phyloP scores from a whole-genome alignment of 805 yeast species.

The Candida silvatica region DNA sequence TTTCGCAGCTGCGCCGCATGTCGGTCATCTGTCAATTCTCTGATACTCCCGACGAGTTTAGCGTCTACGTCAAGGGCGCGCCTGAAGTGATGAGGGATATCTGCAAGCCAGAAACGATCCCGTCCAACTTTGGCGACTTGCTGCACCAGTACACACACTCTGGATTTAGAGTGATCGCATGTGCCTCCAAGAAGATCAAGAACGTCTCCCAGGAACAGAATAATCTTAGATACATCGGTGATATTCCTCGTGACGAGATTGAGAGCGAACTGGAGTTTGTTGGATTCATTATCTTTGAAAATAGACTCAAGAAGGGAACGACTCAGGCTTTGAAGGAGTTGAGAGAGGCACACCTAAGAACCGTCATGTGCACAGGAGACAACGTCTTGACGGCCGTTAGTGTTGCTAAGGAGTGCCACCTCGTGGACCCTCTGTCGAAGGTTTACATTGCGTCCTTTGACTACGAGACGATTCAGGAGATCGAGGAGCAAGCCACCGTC shows the following conservation, averaged over 20 bases:
- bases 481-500: conserved; percentile 6
- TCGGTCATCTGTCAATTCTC: conserved; percentile 59
- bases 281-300: conserved; percentile 91
- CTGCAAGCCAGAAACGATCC: conserved; percentile 65
- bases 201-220: conserved; percentile 9
- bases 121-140: conserved; percentile 62
- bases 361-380: conserved; percentile 97
- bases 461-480: conserved; percentile 18
- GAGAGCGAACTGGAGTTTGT: conserved; percentile 66
- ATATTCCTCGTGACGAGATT: conserved; percentile 49
- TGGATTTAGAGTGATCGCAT: conserved; percentile 93
- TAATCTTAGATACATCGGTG: conserved; percentile 42
- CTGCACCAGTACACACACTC: conserved; percentile 83
- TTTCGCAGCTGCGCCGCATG: conserved; percentile 83
- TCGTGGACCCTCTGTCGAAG: conserved; percentile 36
- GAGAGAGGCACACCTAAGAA: conserved; percentile 62
- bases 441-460: conserved; percentile 59
- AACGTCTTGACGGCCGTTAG: conserved; percentile 90
- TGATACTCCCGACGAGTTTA: conserved; percentile 19
- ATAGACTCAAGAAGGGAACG: conserved; percentile 72
- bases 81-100: conserved; percentile 86
- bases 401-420: conserved; percentile 79
- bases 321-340: conserved; percentile 50
- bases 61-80: conserved; percentile 84
- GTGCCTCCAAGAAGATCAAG: conserved; percentile 52